A percentile compares a stretch with the other conserved stretches of the same genome.
Evolutionary conservation across 306 rosid genomes (phyloP).

Genomic region (Phaseolus lunatus): DNA sequence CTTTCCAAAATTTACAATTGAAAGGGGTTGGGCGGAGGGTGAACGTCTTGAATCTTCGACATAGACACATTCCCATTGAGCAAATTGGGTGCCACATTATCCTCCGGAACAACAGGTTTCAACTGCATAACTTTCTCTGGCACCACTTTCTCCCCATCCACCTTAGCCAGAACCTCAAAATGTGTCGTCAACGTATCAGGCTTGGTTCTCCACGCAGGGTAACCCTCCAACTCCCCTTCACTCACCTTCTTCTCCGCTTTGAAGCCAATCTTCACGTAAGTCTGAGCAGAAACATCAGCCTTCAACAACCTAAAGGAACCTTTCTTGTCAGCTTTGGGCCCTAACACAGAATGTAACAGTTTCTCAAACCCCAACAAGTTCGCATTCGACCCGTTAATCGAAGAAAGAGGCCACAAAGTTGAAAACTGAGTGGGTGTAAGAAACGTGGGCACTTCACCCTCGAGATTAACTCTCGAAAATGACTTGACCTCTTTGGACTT

Average conservation of each 20-base stretch:
- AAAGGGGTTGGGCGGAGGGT: conserved; percentile 70
- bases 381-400: conserved; percentile 77
- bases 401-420: conserved; percentile 84
- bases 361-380: conserved; percentile 83
- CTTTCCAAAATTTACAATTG: conserved; percentile 46
- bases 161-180: conserved; percentile 92
- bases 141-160: conserved; percentile 81
- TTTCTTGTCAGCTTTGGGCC: conserved; percentile 67
- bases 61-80: conserved; percentile 58
- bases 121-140: conserved; percentile 76
- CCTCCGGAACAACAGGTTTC: conserved; percentile 64
- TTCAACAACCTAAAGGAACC: conserved; percentile 90
- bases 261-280: conserved; percentile 81
- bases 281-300: conserved; percentile 90
- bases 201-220: conserved; percentile 87
- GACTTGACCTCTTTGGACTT: conserved; percentile 52
- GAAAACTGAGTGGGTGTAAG: conserved; percentile 71
- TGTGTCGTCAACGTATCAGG: conserved; percentile 74
- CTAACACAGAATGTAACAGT: conserved; percentile 73
- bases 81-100: conserved; percentile 51
- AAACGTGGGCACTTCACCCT: conserved; percentile 62
- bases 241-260: conserved; percentile 83
- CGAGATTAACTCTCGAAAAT: conserved; percentile 52
- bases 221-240: conserved; percentile 71
- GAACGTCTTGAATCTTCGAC: conserved; percentile 61